A percentile compares a stretch with the other conserved stretches of the same genome.
phyloP scores from a whole-genome alignment of 169 alveolate genomes.

The Plasmodium coatneyi region DNA sequence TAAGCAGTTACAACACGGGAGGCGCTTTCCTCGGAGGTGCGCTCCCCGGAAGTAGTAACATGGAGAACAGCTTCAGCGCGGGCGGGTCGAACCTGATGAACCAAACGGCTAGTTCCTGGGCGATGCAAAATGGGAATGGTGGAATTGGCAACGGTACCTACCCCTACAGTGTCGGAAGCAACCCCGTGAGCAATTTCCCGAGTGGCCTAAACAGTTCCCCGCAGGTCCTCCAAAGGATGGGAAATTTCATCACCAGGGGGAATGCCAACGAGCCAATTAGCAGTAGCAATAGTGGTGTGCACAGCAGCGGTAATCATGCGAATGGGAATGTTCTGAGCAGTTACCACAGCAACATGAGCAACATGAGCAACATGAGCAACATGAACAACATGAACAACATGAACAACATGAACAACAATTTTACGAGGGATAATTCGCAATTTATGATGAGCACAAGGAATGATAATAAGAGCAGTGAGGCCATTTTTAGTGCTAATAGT shows the following conservation, averaged over 20 bases:
- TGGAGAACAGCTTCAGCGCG: not conserved
- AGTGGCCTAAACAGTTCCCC: slow-evolving; percentile 14
- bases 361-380: too few species aligned
- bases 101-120: not conserved
- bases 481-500: not conserved
- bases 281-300: not conserved
- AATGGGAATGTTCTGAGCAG: not conserved
- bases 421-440: not conserved
- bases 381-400: not conserved
- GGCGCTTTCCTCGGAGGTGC: too few species aligned
- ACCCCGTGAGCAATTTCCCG: not conserved
- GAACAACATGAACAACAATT: not conserved
- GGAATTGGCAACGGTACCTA: not conserved
- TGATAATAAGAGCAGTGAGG: not conserved
- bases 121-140: not conserved
- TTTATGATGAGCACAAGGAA: slow-evolving; percentile 4
- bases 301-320: not conserved
- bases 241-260: slow-evolving; percentile 7
- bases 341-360: not conserved
- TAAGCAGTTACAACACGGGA: not conserved
- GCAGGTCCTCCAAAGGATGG: not conserved
- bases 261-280: not conserved
- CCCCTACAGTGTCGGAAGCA: not conserved
- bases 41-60: not conserved
- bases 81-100: not conserved